Percentiles rank a stretch among this genome's conserved stretches.
These are phyloP conservation scores for Aspergillus fumigatus DNA, from an alignment of 2,329 filamentous ascomycete genomes.

Conservation along the genomic window DNA sequence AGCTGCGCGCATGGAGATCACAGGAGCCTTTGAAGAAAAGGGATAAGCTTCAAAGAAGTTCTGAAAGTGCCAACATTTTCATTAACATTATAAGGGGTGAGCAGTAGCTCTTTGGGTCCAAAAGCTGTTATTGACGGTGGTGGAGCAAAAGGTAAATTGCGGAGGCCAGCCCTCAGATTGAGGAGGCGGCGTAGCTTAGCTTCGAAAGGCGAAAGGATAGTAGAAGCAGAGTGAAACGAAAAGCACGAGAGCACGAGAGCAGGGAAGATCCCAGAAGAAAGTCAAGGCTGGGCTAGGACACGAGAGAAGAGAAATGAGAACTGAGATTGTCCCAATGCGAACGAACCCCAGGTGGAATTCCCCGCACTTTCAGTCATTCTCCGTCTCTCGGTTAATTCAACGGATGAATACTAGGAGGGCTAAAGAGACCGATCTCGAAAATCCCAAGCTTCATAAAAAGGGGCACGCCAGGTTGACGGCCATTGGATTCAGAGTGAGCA, in stretches of 20 bases:
- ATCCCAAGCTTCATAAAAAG: background rate
- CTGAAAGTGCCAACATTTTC: constrained; percentile 1
- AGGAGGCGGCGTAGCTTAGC: background rate
- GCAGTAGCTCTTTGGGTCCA: background rate
- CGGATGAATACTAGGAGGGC: background rate
- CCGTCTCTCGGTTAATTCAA: background rate
- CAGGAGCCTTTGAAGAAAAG: background rate
- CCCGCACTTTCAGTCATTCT: background rate
- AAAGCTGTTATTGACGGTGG: background rate
- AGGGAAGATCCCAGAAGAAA: background rate
- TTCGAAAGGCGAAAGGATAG: no score
- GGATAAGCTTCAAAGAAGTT: constrained; percentile 7
- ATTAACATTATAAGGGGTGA: background rate
- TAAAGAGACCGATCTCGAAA: background rate
- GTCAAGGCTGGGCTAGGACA: background rate
- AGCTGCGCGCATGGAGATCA: constrained; percentile 1
- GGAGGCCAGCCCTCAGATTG: background rate
- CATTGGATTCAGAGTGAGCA: background rate
- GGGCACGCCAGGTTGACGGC: no score
- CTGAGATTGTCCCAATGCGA: background rate
- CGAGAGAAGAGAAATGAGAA: background rate
- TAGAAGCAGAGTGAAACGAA: no score
- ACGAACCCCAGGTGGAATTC: background rate
- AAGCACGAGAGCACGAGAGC: no score
- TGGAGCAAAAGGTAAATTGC: background rate